phyloP scores from a whole-genome alignment of 75 land plant genomes.

The Cryptomeria japonica region DNA sequence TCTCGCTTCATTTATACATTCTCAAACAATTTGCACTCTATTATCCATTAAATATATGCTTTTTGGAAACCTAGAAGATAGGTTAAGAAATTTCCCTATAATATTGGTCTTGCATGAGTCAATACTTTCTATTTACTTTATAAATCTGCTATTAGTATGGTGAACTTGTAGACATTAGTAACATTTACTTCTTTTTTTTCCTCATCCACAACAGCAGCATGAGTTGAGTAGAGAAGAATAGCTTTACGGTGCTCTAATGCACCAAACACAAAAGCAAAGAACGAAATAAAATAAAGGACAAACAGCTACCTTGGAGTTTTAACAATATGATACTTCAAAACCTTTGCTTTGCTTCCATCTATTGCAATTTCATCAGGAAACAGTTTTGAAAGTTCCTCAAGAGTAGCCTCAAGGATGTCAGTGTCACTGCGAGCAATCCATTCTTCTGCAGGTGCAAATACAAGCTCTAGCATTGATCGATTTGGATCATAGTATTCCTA shows the following conservation, averaged over 20 bases:
- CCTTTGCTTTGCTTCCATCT: conserved; percentile 95
- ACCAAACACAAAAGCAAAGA: background rate
- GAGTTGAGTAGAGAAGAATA: background rate
- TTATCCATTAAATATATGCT: too few species aligned
- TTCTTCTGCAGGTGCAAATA: conserved; percentile 98
- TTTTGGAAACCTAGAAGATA: too few species aligned
- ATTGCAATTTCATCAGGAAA: conserved; percentile 96
- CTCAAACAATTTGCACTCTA: too few species aligned
- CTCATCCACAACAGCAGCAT: background rate
- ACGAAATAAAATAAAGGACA: background rate
- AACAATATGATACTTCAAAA: conserved; percentile 93
- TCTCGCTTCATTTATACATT: too few species aligned
- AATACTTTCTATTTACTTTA: background rate
- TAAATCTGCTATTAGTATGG: background rate
- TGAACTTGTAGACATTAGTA: background rate
- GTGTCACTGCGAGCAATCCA: conserved; percentile 89
- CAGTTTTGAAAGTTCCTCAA: conserved; percentile 84
- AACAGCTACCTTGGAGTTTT: conserved; percentile 85
- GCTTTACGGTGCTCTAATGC: background rate
- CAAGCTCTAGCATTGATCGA: conserved; percentile 95
- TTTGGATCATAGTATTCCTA: conserved; percentile 96
- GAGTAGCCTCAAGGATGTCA: conserved; percentile 96
- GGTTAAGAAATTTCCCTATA: background rate
- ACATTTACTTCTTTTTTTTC: background rate
- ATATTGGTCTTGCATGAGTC: background rate